Evolutionary conservation across 1,139 yeast genomes (phyloP).

Genomic region (Candida gigantensis): DNA sequence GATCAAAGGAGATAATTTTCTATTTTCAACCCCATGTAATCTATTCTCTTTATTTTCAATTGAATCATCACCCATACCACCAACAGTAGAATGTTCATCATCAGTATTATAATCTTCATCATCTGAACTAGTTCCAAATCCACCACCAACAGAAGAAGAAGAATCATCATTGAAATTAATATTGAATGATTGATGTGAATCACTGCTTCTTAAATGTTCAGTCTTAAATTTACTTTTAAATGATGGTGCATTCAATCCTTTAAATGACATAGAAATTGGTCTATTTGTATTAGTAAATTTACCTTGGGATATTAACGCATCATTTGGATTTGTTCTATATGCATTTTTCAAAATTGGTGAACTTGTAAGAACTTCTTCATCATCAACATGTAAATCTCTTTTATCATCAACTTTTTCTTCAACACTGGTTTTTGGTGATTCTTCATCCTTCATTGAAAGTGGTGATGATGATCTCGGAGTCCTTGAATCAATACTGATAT

Average conservation of each 20-base stretch:
- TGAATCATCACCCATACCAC: slow-evolving; percentile 2
- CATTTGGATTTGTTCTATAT: slow-evolving; percentile 8
- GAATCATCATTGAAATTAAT: slow-evolving; percentile 37
- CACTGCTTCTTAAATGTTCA: slow-evolving; percentile 33
- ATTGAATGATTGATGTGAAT: slow-evolving; percentile 47
- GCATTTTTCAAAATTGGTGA: slow-evolving; percentile 30
- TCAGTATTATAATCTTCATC: slow-evolving; percentile 26
- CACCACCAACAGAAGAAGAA: slow-evolving; percentile 29
- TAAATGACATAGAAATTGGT: slow-evolving; percentile 69
- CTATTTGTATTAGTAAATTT: slow-evolving; percentile 29
- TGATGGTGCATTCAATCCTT: slow-evolving; percentile 61
- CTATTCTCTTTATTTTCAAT: slow-evolving; percentile 12
- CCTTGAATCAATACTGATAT: slow-evolving; percentile 15
- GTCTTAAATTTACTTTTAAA: slow-evolving; percentile 40
- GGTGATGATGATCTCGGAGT: slow-evolving; percentile 16
- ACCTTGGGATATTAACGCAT: slow-evolving; percentile 15
- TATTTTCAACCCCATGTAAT: not conserved
- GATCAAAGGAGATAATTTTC: slow-evolving; percentile 4
- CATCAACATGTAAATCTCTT: not conserved
- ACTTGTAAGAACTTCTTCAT: slow-evolving; percentile 13
- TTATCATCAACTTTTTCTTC: slow-evolving; percentile 11
- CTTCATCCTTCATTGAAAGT: slow-evolving; percentile 11
- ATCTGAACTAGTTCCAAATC: slow-evolving; percentile 32
- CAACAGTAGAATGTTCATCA: slow-evolving; percentile 8
- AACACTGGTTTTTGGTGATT: slow-evolving; percentile 16